phyloP scores from a whole-genome alignment of 2,329 filamentous ascomycete genomes.

The Thermothelomyces thermophilus region DNA sequence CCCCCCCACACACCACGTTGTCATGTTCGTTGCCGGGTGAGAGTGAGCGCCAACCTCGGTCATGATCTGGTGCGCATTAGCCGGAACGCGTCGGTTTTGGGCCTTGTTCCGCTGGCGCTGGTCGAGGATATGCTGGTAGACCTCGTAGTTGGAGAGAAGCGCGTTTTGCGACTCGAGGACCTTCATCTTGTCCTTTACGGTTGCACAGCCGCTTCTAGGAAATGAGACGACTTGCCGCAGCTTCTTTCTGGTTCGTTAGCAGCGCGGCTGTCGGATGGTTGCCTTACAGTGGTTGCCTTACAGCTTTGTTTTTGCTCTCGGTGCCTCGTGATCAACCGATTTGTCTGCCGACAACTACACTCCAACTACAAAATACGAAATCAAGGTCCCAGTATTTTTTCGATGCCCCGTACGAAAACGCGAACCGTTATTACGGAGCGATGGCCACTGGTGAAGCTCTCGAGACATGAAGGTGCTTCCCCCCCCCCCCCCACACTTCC shows the following conservation, averaged over 20 bases:
- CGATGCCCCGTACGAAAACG: too few species aligned
- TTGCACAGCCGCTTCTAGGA: neutral
- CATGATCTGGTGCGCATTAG: slow-evolving; percentile 55
- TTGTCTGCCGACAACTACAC: neutral
- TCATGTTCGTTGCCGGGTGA: too few species aligned
- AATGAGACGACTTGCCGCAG: neutral
- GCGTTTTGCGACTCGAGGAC: slow-evolving; percentile 65
- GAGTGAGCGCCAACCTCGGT: slow-evolving; percentile 49
- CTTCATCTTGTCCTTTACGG: slow-evolving; percentile 49
- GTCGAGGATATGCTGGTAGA: slow-evolving; percentile 57
- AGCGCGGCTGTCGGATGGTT: neutral
- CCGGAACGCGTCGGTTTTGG: slow-evolving; percentile 45
- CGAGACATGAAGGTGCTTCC: neutral
- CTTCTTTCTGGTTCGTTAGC: neutral
- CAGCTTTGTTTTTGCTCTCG: neutral
- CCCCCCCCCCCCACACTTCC: neutral
- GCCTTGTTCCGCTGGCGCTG: slow-evolving; percentile 47
- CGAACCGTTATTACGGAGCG: too few species aligned
- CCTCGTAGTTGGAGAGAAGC: slow-evolving; percentile 66
- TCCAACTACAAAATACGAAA: too few species aligned
- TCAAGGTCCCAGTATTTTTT: too few species aligned
- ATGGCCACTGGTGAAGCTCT: too few species aligned
- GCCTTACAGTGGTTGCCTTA: too few species aligned
- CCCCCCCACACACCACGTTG: too few species aligned
- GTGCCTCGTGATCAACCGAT: neutral